These are phyloP conservation scores for Stachybotrys chlorohalonatus DNA, from an alignment of 2,329 filamentous ascomycete genomes.

Conservation along the genomic window DNA sequence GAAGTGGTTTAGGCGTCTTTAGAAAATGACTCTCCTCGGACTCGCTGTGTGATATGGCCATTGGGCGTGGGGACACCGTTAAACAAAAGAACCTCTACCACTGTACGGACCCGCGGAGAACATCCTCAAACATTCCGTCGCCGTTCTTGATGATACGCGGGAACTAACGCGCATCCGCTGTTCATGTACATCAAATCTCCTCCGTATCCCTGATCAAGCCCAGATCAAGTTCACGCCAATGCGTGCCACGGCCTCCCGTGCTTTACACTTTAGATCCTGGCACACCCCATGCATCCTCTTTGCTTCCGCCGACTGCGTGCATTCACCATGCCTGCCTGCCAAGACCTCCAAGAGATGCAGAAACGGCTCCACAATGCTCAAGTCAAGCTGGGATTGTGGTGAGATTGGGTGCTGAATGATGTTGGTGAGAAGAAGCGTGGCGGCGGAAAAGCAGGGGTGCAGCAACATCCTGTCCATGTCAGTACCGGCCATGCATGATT, in stretches of 20 bases:
- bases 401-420: neutral
- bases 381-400: neutral
- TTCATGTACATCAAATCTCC: too few relatives aligned
- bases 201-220: too few relatives aligned
- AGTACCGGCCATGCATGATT: neutral
- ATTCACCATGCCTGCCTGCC: neutral
- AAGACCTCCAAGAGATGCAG: neutral
- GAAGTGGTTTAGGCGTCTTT: too few relatives aligned
- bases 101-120: too few relatives aligned
- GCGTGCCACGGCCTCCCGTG: neutral
- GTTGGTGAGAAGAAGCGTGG: neutral
- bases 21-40: too few relatives aligned
- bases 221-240: neutral
- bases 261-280: neutral
- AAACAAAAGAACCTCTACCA: too few relatives aligned
- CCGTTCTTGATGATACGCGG: too few relatives aligned
- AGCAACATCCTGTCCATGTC: constrained; percentile 7
- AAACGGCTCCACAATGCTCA: neutral
- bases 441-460: constrained; percentile 8
- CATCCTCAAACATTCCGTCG: too few relatives aligned
- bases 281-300: neutral
- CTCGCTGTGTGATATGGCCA: too few relatives aligned
- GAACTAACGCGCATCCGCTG: too few relatives aligned
- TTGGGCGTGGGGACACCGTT: too few relatives aligned
- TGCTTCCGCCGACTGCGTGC: neutral